A percentile compares a stretch with the other conserved stretches of the same genome.
Conservation (phyloP, 139 green algal genomes). For the Tetradesmus obliquus region DNA sequence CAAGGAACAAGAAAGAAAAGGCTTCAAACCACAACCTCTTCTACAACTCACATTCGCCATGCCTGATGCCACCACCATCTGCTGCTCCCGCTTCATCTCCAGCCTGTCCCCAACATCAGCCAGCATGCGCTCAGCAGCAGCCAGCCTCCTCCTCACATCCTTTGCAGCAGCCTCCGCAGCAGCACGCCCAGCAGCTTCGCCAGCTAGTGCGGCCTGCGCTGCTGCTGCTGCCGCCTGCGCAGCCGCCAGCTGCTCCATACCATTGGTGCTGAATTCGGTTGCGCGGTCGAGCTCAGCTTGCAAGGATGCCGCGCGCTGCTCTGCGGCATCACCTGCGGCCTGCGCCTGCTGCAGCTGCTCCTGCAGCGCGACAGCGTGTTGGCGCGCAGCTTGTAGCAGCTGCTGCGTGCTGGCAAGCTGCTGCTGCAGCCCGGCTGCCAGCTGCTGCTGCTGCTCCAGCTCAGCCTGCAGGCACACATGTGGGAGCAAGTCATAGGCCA, state of each 20-base stretch:
- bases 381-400: background rate
- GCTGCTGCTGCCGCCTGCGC: background rate
- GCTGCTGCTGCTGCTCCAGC: conserved; percentile 15
- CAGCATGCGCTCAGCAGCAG: background rate
- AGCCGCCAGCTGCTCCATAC: background rate
- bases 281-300: background rate
- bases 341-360: background rate
- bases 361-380: background rate
- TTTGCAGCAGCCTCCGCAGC: background rate
- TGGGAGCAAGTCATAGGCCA: too few relatives aligned
- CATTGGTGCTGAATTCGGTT: background rate
- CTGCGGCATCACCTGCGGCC: background rate
- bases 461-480: background rate
- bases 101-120: background rate
- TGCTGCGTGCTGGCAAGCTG: conserved; percentile 2
- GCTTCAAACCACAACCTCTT: too few relatives aligned
- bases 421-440: conserved; percentile 15
- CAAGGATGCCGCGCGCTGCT: background rate
- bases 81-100: background rate
- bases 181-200: background rate
- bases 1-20: too few relatives aligned
- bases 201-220: background rate
- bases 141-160: background rate
- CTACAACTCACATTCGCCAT: background rate
- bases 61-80: conserved; percentile 1